Conservation (phyloP, 2,329 filamentous ascomycete genomes). For the Aspergillus awamori region DNA sequence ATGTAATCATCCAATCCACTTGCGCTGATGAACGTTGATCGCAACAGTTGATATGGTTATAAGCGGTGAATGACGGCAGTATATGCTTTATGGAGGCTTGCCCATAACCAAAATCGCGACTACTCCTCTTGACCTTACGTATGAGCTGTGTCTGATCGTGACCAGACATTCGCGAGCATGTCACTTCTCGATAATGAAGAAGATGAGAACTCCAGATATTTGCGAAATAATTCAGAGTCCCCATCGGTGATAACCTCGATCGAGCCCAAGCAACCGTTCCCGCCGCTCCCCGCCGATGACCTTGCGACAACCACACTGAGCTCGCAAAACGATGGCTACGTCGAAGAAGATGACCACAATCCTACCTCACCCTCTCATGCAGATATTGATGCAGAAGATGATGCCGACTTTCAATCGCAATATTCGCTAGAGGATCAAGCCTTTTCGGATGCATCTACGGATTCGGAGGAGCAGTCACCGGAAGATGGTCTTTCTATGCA, state of each 20-base stretch:
- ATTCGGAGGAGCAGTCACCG: constrained; percentile 35
- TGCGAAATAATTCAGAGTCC: constrained; percentile 14
- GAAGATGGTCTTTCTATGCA: constrained; percentile 37
- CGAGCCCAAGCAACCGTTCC: constrained; percentile 40
- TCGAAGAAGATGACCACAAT: constrained; percentile 33
- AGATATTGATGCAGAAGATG: constrained; percentile 36
- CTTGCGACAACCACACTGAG: constrained; percentile 19
- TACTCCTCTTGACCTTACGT: not conserved
- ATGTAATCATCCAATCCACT: not conserved
- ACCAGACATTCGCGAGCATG: constrained; percentile 13
- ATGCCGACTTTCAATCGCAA: constrained; percentile 51
- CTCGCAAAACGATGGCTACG: constrained; percentile 19
- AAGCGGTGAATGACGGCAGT: not conserved
- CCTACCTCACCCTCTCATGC: constrained; percentile 33
- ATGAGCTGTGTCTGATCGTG: not conserved
- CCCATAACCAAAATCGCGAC: not conserved
- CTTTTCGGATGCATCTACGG: constrained; percentile 38
- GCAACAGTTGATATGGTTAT: not conserved
- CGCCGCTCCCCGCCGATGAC: constrained; percentile 33
- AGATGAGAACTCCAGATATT: constrained; percentile 2
- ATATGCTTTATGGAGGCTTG: not conserved
- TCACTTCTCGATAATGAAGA: constrained; percentile 13
- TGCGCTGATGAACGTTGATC: not conserved
- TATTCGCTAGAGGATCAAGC: constrained; percentile 46
- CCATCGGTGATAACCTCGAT: constrained; percentile 17